Evolutionary conservation across 805 yeast species (phyloP), one percentile per base, ranked within the genome.

Genomic region (Ogataea ramenticola): DNA sequence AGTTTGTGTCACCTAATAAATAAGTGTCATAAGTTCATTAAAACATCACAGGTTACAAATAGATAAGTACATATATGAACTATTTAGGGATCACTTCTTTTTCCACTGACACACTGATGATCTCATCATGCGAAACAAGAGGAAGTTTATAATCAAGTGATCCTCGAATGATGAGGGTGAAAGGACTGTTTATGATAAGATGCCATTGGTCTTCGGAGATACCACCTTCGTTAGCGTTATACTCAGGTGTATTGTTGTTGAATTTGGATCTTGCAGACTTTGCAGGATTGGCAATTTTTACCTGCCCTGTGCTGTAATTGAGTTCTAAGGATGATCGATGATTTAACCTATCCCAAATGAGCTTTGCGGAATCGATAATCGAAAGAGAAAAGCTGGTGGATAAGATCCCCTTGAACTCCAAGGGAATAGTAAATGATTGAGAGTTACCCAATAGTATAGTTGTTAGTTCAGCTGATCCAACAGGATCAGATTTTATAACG

Each of bases 371-470:
- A 2, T 50, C 33, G 12, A 45, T 24, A 3, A 48, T n/a, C 4
- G 46, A 45, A 4, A 34, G 36, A 2, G 40, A 31, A 4, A 50
- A 36, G 4, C 51, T 40, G 7, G 43, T 41, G 26, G 49, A 51
- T 14, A 60, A 32, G 4, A 61, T 39, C 5, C 67, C 67, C 14
- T 42, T 41, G 39, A 62, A 64, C 11, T 40, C 49, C 36, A 65
- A 42, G 1, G 68, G 68, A 0, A 66, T 61, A 14, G 56, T 49
- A 39, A 64, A 60, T 36, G 43, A 44, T 2, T 51, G 39, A 0
- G 60, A 45, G 45, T 60, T 64, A 3, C 68, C 68, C 26, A 65
- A 43, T n/a, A 64, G 43, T 4, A 65, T 55, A 0, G 66, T 61
- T 2, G 58, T 47, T 12, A 63, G 66, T 7, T 34, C 37, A 1